phyloP scores from a whole-genome alignment of 441 rosid genomes.

The Corymbia calophylla region DNA sequence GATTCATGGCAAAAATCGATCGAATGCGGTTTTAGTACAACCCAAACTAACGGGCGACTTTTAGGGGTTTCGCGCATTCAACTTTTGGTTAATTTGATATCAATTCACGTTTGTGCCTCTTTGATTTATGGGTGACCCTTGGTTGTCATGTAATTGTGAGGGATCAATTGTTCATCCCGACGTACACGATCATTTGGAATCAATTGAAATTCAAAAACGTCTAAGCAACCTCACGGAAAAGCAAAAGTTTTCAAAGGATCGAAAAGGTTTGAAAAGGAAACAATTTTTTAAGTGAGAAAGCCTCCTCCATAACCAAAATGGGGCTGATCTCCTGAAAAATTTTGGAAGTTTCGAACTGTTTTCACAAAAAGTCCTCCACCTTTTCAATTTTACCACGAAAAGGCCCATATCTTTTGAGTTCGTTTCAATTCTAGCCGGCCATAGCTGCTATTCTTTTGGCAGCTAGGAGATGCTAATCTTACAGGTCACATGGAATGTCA shows the following conservation, averaged over 20 bases:
- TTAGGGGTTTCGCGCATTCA: no score
- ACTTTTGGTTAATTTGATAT: no score
- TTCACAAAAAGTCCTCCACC: neutral
- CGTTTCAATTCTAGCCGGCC: neutral
- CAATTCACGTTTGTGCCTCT: no score
- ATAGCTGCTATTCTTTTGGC: neutral
- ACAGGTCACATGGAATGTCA: neutral
- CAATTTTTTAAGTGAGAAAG: neutral
- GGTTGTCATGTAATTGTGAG: no score
- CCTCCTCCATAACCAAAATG: neutral
- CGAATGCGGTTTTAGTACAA: no score
- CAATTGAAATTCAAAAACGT: neutral
- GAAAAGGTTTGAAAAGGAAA: neutral
- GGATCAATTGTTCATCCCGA: no score
- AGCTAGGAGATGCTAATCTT: neutral
- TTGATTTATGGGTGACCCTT: no score
- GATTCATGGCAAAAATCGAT: no score
- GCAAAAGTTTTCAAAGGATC: neutral
- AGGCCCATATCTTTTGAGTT: neutral
- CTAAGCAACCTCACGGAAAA: neutral
- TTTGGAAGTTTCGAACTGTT: neutral
- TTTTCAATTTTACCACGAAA: neutral
- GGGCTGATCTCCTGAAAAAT: neutral
- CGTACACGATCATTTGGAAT: no score
- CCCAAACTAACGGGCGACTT: no score